phyloP scores from a whole-genome alignment of 495 filamentous ascomycete species.

The Penicillium verhagenii region DNA sequence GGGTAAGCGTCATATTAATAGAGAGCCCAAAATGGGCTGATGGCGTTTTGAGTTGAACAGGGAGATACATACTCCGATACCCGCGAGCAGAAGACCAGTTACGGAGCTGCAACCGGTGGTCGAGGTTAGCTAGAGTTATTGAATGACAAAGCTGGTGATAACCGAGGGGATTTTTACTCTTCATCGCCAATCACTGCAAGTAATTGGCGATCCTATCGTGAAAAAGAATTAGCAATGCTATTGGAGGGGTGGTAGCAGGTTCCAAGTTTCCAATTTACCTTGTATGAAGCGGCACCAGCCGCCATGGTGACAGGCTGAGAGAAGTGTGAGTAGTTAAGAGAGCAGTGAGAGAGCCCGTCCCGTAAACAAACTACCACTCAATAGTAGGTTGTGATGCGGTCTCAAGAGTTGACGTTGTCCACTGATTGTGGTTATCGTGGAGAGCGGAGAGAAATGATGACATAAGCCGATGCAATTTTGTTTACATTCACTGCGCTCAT shows the following conservation, averaged over 20 bases:
- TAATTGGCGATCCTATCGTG: slow-evolving; percentile 79
- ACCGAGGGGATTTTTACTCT: slow-evolving; percentile 50
- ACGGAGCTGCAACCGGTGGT: slow-evolving; percentile 67
- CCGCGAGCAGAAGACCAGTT: slow-evolving; percentile 89
- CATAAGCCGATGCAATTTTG: slow-evolving; percentile 31
- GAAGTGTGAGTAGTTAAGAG: not conserved
- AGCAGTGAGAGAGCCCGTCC: not conserved
- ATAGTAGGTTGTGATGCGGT: not conserved
- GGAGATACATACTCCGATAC: slow-evolving; percentile 74
- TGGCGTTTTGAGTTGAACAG: not conserved
- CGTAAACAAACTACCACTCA: not conserved
- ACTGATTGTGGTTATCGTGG: slow-evolving; percentile 24
- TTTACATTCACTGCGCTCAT: slow-evolving; percentile 15
- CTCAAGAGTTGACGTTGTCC: slow-evolving; percentile 4
- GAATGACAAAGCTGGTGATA: not conserved
- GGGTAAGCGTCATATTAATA: not conserved
- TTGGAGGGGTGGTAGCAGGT: slow-evolving; percentile 15
- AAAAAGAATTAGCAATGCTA: slow-evolving; percentile 20
- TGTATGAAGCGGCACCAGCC: slow-evolving; percentile 36
- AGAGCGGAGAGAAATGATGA: slow-evolving; percentile 12
- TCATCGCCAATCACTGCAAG: slow-evolving; percentile 97
- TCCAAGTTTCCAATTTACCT: slow-evolving; percentile 29
- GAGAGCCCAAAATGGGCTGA: not conserved
- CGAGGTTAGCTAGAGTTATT: slow-evolving; percentile 19
- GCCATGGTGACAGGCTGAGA: slow-evolving; percentile 31